Conservation (phyloP, 2,329 filamentous ascomycete species). For the Aspergillus awamori region DNA sequence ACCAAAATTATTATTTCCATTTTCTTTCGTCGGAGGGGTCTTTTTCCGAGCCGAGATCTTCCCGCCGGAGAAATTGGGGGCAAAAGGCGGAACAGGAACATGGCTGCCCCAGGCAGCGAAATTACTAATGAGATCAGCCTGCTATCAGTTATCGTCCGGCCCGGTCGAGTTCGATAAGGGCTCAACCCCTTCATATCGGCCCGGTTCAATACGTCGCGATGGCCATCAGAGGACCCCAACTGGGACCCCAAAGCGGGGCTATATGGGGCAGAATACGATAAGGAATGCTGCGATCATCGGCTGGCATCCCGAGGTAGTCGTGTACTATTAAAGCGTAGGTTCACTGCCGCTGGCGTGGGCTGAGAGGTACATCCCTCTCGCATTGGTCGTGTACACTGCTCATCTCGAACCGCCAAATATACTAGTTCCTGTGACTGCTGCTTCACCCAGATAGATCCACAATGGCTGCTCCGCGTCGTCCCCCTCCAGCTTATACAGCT, state of each 20-base stretch:
- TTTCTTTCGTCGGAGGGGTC: slow-evolving; percentile 31
- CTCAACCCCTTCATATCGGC: slow-evolving; percentile 1
- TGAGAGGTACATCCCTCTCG: neutral
- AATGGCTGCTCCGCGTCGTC: slow-evolving; percentile 36
- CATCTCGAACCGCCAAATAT: neutral
- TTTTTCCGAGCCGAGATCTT: slow-evolving; percentile 26
- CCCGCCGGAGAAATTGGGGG: slow-evolving; percentile 19
- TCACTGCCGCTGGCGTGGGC: neutral
- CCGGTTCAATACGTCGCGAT: slow-evolving; percentile 1
- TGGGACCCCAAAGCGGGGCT: slow-evolving; percentile 4
- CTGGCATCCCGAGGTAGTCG: slow-evolving; percentile 1
- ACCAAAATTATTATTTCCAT: slow-evolving; percentile 39
- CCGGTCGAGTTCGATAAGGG: slow-evolving; percentile 8
- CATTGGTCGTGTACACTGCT: neutral
- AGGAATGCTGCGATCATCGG: slow-evolving; percentile 11
- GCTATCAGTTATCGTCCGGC: slow-evolving; percentile 7
- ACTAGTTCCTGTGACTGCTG: neutral
- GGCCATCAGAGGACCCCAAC: neutral
- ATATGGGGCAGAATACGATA: slow-evolving; percentile 8
- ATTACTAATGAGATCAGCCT: neutral
- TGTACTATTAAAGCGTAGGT: slow-evolving; percentile 3
- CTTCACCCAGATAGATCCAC: neutral
- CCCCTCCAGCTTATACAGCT: slow-evolving; percentile 44
- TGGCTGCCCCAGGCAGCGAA: slow-evolving; percentile 16
- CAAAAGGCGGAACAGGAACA: slow-evolving; percentile 4